A percentile compares a stretch with the other conserved stretches of the same genome.
phyloP scores from a whole-genome alignment of 2,329 filamentous ascomycete species.

The Amauroascus niger region DNA sequence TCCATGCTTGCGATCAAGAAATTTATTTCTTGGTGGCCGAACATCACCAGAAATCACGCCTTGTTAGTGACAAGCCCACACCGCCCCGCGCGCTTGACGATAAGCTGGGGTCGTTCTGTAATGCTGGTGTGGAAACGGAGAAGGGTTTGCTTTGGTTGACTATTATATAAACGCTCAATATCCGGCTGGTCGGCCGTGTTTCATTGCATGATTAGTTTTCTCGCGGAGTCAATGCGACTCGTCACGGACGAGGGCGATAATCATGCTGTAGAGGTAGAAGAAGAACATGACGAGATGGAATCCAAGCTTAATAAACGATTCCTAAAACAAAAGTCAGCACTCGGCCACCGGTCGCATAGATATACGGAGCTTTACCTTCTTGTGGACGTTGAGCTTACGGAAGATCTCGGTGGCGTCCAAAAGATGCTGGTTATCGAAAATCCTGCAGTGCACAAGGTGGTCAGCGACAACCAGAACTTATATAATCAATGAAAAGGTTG shows the following conservation, averaged over 20 bases:
- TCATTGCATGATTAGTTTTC: conserved; percentile 34
- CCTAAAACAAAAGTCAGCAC: conserved; percentile 43
- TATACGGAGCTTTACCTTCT: conserved; percentile 57
- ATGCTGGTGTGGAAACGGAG: background rate
- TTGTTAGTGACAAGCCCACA: background rate
- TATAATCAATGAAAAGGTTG: background rate
- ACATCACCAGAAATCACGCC: background rate
- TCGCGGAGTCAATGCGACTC: conserved; percentile 63
- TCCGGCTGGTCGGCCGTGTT: conserved; percentile 23
- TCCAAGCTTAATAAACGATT: conserved; percentile 97
- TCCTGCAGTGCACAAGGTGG: conserved; percentile 48
- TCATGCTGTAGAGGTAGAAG: conserved; percentile 99
- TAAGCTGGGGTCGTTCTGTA: background rate
- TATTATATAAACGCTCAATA: conserved; percentile 4
- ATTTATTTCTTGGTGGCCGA: background rate
- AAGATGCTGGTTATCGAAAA: conserved; percentile 92
- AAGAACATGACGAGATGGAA: conserved; percentile 99
- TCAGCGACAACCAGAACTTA: background rate
- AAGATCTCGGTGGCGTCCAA: conserved; percentile 98
- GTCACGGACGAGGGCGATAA: conserved; percentile 90
- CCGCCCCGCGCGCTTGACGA: background rate
- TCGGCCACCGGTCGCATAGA: background rate
- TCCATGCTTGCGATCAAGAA: background rate
- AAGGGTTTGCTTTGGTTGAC: background rate
- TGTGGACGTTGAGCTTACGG: conserved; percentile 96